Evolutionary conservation across 2,329 filamentous ascomycete species (phyloP).

Genomic region (Dactylonectria estremocensis): DNA sequence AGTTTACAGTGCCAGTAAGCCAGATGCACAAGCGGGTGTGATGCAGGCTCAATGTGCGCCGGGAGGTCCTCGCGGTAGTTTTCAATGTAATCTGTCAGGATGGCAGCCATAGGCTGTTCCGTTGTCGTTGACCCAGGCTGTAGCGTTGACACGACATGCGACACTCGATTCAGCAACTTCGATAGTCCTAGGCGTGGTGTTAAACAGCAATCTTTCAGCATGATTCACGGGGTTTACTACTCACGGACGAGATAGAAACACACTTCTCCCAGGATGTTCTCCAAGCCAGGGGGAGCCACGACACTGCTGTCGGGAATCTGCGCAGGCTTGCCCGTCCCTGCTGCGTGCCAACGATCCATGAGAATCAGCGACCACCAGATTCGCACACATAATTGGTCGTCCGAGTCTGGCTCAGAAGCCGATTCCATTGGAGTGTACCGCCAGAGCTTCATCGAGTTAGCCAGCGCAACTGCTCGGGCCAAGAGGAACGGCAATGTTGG

Average conservation of each 20-base stretch:
- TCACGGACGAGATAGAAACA: constrained; percentile 77
- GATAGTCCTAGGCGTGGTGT: constrained; percentile 63
- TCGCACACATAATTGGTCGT: constrained; percentile 73
- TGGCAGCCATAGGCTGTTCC: constrained; percentile 52
- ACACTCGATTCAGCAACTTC: constrained; percentile 65
- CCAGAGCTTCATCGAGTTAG: constrained; percentile 76
- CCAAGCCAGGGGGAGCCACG: constrained; percentile 72
- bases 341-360: constrained; percentile 81
- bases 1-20: constrained; percentile 80
- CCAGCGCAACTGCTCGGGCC: constrained; percentile 76
- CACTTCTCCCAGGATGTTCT: constrained; percentile 72
- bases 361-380: constrained; percentile 82
- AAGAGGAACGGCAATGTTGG: constrained; percentile 67
- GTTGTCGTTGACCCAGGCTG: constrained; percentile 54
- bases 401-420: constrained; percentile 70
- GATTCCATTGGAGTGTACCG: constrained; percentile 58
- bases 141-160: constrained; percentile 56
- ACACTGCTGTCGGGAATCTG: constrained; percentile 75
- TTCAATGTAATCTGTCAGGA: constrained; percentile 63
- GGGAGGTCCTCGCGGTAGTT: constrained; percentile 77
- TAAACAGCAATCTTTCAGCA: constrained; percentile 16
- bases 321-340: constrained; percentile 74
- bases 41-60: constrained; percentile 65
- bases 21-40: constrained; percentile 73
- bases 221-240: constrained; percentile 47